A percentile compares a stretch with the other conserved stretches of the same genome.
Conservation (phyloP, 768 basidiomycete genomes). For the Austroboletus festivus region DNA sequence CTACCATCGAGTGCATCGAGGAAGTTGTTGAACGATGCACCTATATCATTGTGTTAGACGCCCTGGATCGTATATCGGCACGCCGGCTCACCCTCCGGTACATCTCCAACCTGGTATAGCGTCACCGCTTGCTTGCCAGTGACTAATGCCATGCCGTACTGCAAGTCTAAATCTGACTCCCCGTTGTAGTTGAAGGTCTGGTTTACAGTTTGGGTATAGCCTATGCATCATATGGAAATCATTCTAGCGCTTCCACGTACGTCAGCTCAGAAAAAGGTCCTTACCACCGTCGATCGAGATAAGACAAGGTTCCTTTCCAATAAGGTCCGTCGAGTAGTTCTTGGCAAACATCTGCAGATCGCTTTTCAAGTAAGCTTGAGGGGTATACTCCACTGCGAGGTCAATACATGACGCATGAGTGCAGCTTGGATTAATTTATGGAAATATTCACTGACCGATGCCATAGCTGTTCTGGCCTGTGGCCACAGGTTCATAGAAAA, state of each 20-base stretch:
- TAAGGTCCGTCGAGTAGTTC: constrained; percentile 16
- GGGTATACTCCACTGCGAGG: constrained; percentile 34
- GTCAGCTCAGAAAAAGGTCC: background rate
- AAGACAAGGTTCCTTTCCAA: constrained; percentile 27
- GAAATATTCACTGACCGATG: constrained; percentile 20
- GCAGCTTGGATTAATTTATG: too few species aligned
- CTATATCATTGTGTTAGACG: constrained; percentile 8
- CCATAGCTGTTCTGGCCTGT: constrained; percentile 32
- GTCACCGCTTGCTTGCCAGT: constrained; percentile 30
- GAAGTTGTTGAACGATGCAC: constrained; percentile 36
- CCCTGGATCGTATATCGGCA: background rate
- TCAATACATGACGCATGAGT: background rate
- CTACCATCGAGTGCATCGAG: constrained; percentile 38
- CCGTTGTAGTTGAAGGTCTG: constrained; percentile 19
- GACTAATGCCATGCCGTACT: constrained; percentile 32
- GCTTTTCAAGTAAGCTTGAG: constrained; percentile 27
- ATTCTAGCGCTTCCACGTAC: background rate
- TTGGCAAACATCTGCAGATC: constrained; percentile 35
- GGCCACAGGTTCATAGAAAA: constrained; percentile 25
- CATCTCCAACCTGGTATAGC: constrained; percentile 34
- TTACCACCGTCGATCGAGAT: constrained; percentile 38
- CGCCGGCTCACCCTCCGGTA: constrained; percentile 16
- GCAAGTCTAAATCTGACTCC: constrained; percentile 32
- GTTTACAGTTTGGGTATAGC: constrained; percentile 22
- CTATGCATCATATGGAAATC: constrained; percentile 6